Percentiles rank a stretch among this genome's conserved stretches.
These are phyloP conservation scores for Cyphellophora attinorum DNA, from an alignment of 2,329 filamentous ascomycete species.

Conservation along the genomic window DNA sequence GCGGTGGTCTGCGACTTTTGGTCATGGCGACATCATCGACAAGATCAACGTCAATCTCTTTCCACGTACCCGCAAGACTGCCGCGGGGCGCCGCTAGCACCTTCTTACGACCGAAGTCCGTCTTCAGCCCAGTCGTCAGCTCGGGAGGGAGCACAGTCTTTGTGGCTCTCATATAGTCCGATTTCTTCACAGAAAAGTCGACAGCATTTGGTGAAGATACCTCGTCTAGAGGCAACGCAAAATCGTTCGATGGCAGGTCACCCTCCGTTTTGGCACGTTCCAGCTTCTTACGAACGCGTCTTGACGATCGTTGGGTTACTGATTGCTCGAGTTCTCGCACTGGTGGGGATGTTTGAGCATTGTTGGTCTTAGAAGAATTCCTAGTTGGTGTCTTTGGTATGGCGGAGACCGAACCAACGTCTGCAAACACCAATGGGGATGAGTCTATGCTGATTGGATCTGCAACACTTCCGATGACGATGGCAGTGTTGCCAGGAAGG, in stretches of 20 bases:
- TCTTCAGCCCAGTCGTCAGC: conserved; percentile 4
- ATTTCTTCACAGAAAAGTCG: neutral
- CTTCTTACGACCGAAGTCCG: conserved; percentile 4
- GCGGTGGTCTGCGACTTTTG: conserved; percentile 3
- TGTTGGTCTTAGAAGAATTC: no score
- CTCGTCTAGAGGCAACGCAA: no score
- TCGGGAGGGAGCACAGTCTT: neutral
- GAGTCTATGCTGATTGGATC: no score
- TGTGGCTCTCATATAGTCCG: neutral
- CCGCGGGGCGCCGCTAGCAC: conserved; percentile 22
- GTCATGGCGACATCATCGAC: conserved; percentile 6
- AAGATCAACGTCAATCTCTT: conserved; percentile 18
- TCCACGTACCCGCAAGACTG: conserved; percentile 26
- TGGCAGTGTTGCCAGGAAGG: no score
- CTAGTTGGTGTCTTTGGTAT: no score
- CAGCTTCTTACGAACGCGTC: neutral
- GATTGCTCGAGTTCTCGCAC: conserved; percentile 9
- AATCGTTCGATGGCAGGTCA: neutral
- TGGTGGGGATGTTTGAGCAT: conserved; percentile 1
- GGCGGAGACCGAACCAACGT: no score
- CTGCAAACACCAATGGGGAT: no score
- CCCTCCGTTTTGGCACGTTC: neutral
- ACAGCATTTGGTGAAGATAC: neutral
- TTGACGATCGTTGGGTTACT: neutral
- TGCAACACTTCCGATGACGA: no score